Evolutionary conservation across 2,329 filamentous ascomycete species (phyloP).

Genomic region (Chaetomiaceae sp.): DNA sequence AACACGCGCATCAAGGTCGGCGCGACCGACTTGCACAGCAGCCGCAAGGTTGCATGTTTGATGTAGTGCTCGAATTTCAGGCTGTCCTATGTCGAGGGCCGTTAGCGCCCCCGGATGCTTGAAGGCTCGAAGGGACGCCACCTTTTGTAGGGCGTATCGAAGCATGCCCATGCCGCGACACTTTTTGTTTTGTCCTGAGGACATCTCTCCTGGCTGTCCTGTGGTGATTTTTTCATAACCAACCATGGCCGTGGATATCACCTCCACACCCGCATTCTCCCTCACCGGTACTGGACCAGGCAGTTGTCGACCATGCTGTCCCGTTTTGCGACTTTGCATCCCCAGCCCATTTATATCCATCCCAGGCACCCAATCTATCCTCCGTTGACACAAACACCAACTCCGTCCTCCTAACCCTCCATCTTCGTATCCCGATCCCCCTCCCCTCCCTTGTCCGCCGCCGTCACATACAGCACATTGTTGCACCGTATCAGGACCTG

Average conservation of each 20-base stretch:
- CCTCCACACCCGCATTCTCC: too few relatives aligned
- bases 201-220: too few relatives aligned
- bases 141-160: background rate
- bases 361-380: too few relatives aligned
- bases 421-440: constrained; percentile 56
- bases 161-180: background rate
- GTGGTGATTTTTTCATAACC: too few relatives aligned
- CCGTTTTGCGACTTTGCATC: too few relatives aligned
- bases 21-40: constrained; percentile 63
- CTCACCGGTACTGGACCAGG: too few relatives aligned
- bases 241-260: too few relatives aligned
- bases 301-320: too few relatives aligned
- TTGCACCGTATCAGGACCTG: constrained; percentile 89
- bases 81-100: background rate
- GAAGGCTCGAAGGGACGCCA: background rate
- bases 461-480: constrained; percentile 91
- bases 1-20: constrained; percentile 61
- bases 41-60: constrained; percentile 64
- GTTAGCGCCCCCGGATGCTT: background rate
- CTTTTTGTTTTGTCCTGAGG: background rate
- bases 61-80: constrained; percentile 46
- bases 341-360: background rate
- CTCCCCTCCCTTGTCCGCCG: constrained; percentile 47
- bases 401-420: constrained; percentile 42
- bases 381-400: background rate